A percentile compares a stretch with the other conserved stretches of the same genome.
phyloP scores from a whole-genome alignment of 1,139 yeast genomes.

The Yamadazyma triangularis region DNA sequence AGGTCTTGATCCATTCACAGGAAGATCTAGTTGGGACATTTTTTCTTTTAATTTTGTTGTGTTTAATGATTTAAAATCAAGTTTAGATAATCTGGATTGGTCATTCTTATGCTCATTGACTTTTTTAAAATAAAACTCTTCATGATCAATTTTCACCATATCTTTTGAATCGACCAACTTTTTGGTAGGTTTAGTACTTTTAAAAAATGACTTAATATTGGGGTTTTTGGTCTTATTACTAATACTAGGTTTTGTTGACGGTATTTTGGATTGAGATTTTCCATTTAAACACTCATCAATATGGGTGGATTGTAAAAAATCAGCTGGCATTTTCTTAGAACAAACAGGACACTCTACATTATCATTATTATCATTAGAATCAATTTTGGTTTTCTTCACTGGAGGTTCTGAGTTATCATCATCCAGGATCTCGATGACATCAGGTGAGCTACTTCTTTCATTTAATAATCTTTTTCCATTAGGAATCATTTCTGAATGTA shows the following conservation, averaged over 20 bases:
- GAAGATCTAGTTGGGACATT: slow-evolving; percentile 49
- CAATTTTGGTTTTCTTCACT: slow-evolving; percentile 1
- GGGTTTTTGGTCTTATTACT: slow-evolving; percentile 21
- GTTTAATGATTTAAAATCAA: slow-evolving; percentile 58
- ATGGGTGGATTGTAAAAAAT: slow-evolving; percentile 58
- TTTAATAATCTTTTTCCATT: not conserved
- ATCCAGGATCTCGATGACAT: not conserved
- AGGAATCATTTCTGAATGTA: not conserved
- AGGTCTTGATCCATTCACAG: slow-evolving; percentile 57
- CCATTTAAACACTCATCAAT: slow-evolving; percentile 63
- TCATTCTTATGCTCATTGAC: slow-evolving; percentile 22
- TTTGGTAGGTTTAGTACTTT: slow-evolving; percentile 5
- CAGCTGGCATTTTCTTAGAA: slow-evolving; percentile 48
- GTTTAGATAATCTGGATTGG: slow-evolving; percentile 44
- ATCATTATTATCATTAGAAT: slow-evolving; percentile 2
- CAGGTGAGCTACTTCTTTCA: not conserved
- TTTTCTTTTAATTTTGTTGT: slow-evolving; percentile 61
- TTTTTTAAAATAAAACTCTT: slow-evolving; percentile 30
- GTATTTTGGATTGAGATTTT: slow-evolving; percentile 7
- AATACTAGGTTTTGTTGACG: slow-evolving; percentile 24
- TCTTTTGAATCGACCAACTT: slow-evolving; percentile 3
- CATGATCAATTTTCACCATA: slow-evolving; percentile 12
- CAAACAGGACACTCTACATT: slow-evolving; percentile 73
- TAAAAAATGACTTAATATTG: slow-evolving; percentile 35
- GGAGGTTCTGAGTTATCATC: not conserved